Conservation (phyloP, 2,329 filamentous ascomycete genomes). For the Hypoxylon sp. region DNA sequence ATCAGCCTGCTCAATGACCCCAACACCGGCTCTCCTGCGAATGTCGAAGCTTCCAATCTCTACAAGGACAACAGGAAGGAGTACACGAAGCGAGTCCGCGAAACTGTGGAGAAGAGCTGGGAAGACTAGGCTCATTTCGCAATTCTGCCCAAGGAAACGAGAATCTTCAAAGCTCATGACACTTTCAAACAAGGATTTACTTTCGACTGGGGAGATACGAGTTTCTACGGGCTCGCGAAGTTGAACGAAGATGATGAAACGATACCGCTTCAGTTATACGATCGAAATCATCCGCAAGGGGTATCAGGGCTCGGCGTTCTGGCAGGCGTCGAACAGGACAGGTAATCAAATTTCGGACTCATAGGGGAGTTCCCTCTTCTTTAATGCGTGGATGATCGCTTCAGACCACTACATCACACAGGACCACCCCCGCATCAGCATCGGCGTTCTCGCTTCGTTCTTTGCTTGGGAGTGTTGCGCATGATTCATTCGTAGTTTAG, state of each 20-base stretch:
- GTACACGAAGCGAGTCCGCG: slow-evolving; percentile 92
- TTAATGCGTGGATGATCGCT: slow-evolving; percentile 16
- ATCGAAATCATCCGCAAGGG: slow-evolving; percentile 19
- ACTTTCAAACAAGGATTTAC: slow-evolving; percentile 15
- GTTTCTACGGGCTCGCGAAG: background rate
- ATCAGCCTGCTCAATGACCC: slow-evolving; percentile 92
- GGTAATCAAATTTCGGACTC: slow-evolving; percentile 22
- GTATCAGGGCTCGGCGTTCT: slow-evolving; percentile 33
- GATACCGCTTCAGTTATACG: slow-evolving; percentile 11
- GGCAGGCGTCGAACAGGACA: slow-evolving; percentile 30
- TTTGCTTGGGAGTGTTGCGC: slow-evolving; percentile 22
- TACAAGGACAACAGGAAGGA: slow-evolving; percentile 99
- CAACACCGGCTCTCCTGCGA: slow-evolving; percentile 97
- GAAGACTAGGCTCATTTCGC: slow-evolving; percentile 73
- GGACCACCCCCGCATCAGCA: slow-evolving; percentile 27
- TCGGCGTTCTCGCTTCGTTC: slow-evolving; percentile 33
- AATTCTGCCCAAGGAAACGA: background rate
- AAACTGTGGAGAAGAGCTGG: slow-evolving; percentile 99
- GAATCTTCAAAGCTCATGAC: background rate
- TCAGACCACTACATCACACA: slow-evolving; percentile 17
- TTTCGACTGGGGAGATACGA: background rate
- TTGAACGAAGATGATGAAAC: slow-evolving; percentile 13
- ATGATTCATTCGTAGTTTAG: slow-evolving; percentile 18
- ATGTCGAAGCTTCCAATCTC: slow-evolving; percentile 96
- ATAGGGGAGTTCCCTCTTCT: background rate